Conservation (phyloP, 2,329 filamentous ascomycete species). For the Celoporthe dispersa region DNA sequence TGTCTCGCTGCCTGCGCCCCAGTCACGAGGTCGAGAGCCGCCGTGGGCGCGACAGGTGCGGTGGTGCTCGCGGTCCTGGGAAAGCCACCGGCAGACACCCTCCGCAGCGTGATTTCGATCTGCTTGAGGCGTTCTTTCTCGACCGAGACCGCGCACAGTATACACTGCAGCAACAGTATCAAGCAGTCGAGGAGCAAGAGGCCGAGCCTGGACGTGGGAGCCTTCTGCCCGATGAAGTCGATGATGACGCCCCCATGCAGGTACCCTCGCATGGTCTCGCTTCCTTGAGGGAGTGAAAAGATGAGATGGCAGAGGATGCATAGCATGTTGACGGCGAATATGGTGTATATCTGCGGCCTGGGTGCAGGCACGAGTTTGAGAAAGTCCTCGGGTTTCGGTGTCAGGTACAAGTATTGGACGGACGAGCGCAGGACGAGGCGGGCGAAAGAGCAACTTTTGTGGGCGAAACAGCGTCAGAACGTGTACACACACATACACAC, state of each 20-base stretch:
- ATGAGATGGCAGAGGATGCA: slow-evolving; percentile 66
- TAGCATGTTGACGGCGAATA: slow-evolving; percentile 62
- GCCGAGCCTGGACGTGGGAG: slow-evolving; percentile 60
- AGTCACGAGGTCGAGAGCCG: slow-evolving; percentile 20
- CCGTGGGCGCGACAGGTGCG: slow-evolving; percentile 35
- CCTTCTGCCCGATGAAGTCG: slow-evolving; percentile 70
- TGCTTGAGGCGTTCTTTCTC: slow-evolving; percentile 62
- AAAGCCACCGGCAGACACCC: slow-evolving; percentile 23
- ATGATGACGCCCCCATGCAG: slow-evolving; percentile 70
- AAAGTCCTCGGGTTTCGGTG: slow-evolving; percentile 63
- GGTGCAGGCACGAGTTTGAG: slow-evolving; percentile 60
- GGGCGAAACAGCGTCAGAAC: slow-evolving; percentile 27
- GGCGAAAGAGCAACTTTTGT: slow-evolving; percentile 64
- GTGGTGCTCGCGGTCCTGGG: slow-evolving; percentile 27
- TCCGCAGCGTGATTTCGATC: slow-evolving; percentile 43
- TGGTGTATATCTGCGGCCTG: slow-evolving; percentile 59
- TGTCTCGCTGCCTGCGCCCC: slow-evolving; percentile 40
- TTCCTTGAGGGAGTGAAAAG: slow-evolving; percentile 57
- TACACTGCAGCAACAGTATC: slow-evolving; percentile 61
- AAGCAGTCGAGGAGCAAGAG: slow-evolving; percentile 61
- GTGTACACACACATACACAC: neutral
- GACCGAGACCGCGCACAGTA: slow-evolving; percentile 67
- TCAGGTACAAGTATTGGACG: slow-evolving; percentile 66
- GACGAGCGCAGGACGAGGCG: slow-evolving; percentile 63
- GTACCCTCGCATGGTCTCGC: slow-evolving; percentile 66